Conservation (phyloP, 768 basidiomycete species). For the Symmetrospora coprosmae region DNA sequence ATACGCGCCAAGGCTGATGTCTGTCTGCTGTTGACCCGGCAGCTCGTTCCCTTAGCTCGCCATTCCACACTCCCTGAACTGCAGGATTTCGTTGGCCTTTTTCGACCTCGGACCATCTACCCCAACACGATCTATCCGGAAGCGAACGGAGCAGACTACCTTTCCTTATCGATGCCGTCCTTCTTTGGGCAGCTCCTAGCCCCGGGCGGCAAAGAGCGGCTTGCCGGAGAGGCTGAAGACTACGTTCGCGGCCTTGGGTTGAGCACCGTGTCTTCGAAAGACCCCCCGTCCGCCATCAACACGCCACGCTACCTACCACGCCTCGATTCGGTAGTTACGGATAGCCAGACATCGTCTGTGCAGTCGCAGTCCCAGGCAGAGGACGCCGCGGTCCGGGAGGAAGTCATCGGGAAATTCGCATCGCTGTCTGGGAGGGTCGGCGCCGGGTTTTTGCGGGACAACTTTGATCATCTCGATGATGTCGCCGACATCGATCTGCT, state of each 20-base stretch:
- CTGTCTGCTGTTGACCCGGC: too few relatives aligned
- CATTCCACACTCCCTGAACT: slow-evolving; percentile 83
- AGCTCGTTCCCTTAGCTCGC: slow-evolving; percentile 71
- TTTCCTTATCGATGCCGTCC: slow-evolving; percentile 44
- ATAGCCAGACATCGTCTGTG: too few relatives aligned
- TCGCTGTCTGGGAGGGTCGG: neutral
- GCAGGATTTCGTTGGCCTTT: slow-evolving; percentile 61
- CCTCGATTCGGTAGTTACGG: too few relatives aligned
- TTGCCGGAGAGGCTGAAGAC: slow-evolving; percentile 31
- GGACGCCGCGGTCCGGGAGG: neutral
- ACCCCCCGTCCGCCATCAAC: too few relatives aligned
- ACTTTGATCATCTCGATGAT: slow-evolving; percentile 14
- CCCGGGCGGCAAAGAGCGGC: slow-evolving; percentile 32
- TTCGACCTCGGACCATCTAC: slow-evolving; percentile 59
- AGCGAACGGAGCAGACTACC: slow-evolving; percentile 54
- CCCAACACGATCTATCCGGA: slow-evolving; percentile 59
- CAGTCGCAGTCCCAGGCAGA: too few relatives aligned
- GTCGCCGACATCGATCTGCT: slow-evolving; percentile 4
- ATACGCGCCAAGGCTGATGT: too few relatives aligned
- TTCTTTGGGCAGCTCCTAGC: slow-evolving; percentile 54
- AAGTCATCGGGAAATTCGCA: slow-evolving; percentile 7
- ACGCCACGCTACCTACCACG: too few relatives aligned
- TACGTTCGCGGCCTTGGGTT: neutral
- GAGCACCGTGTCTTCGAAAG: too few relatives aligned
- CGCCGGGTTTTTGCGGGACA: neutral